These are phyloP conservation scores for Obelidium mucronatum DNA, from an alignment of 192 early-diverging fungal genomes.

Conservation along the genomic window DNA sequence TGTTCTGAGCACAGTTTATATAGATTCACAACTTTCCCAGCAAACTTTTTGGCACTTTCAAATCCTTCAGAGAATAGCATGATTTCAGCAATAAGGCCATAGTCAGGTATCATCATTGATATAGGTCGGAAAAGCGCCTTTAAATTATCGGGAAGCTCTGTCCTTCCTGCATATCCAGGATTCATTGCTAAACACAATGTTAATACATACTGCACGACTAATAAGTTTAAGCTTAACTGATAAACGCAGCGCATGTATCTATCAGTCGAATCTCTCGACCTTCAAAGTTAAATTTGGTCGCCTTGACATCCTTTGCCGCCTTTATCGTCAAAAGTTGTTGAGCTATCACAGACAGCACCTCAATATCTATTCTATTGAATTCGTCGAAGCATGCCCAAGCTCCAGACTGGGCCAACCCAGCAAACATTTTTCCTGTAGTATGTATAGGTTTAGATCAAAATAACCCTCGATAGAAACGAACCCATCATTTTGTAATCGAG, in stretches of 20 bases:
- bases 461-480: slow-evolving; percentile 63
- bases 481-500: slow-evolving; percentile 77
- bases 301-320: slow-evolving; percentile 66
- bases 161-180: slow-evolving; percentile 54
- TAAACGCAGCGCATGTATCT: slow-evolving; percentile 66
- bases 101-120: slow-evolving; percentile 73
- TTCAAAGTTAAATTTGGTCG: slow-evolving; percentile 65
- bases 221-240: slow-evolving; percentile 59
- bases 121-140: slow-evolving; percentile 70
- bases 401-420: slow-evolving; percentile 64
- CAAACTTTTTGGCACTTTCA: slow-evolving; percentile 62
- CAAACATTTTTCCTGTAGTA: slow-evolving; percentile 74
- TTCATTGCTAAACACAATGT: not conserved
- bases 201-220: not conserved
- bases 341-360: slow-evolving; percentile 67
- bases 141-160: slow-evolving; percentile 67
- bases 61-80: slow-evolving; percentile 72
- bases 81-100: slow-evolving; percentile 70
- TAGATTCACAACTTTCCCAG: slow-evolving; percentile 68
- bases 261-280: slow-evolving; percentile 67
- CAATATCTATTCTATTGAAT: slow-evolving; percentile 72
- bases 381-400: slow-evolving; percentile 65
- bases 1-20: slow-evolving; percentile 72
- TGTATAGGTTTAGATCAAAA: no score
- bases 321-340: slow-evolving; percentile 70